Evolutionary conservation across 768 basidiomycete genomes (phyloP).

Genomic region (Antrodiella citrinella): DNA sequence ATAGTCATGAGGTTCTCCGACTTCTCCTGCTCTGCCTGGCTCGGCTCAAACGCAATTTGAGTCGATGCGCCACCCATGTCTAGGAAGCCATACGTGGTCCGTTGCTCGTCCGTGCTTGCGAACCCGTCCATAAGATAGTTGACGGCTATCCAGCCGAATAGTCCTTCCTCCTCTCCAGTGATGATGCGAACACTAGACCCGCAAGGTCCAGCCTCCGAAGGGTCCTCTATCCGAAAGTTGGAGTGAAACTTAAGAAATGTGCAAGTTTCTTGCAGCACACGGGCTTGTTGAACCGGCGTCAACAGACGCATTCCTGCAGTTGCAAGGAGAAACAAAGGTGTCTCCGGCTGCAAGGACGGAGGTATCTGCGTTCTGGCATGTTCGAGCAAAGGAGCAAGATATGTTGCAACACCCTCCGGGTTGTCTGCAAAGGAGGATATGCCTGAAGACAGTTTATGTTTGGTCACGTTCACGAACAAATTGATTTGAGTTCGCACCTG

Average conservation of each 20-base stretch:
- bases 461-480: background rate
- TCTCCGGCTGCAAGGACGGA: constrained; percentile 74
- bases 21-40: constrained; percentile 39
- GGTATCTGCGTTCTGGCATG: constrained; percentile 83
- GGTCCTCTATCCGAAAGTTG: constrained; percentile 64
- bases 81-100: constrained; percentile 91
- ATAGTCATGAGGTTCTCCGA: constrained; percentile 66
- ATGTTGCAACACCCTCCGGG: constrained; percentile 59
- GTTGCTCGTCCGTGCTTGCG: constrained; percentile 40
- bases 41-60: constrained; percentile 96
- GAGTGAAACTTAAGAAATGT: constrained; percentile 67
- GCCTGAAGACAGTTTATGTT: constrained; percentile 37
- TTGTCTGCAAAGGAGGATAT: constrained; percentile 74
- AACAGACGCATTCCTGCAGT: constrained; percentile 97
- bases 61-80: constrained; percentile 99
- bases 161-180: constrained; percentile 94
- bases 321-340: constrained; percentile 89
- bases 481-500: constrained; percentile 50
- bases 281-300: constrained; percentile 54
- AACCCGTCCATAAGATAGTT: constrained; percentile 99
- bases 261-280: constrained; percentile 73
- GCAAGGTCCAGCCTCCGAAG: constrained; percentile 69
- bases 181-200: constrained; percentile 92
- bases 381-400: constrained; percentile 74
- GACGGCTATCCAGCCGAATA: constrained; percentile 98